Conservation (phyloP, 495 filamentous ascomycete genomes). For the Hypoxylon crocopeplum region DNA sequence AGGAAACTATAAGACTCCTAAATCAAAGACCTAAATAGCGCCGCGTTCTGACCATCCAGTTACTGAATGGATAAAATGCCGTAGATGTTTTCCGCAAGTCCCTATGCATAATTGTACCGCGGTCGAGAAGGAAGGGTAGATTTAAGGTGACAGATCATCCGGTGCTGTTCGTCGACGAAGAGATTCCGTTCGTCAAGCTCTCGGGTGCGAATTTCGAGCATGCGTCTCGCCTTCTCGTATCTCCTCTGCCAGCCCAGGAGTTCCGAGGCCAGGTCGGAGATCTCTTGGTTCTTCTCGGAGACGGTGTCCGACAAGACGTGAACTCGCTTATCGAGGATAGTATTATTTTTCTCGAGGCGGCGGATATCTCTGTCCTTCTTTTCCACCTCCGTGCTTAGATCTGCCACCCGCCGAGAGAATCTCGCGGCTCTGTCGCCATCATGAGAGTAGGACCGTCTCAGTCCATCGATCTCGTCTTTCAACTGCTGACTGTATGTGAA, state of each 20-base stretch:
- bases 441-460: conserved; percentile 16
- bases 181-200: conserved; percentile 18
- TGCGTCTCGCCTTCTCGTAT: conserved; percentile 1
- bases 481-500: conserved; percentile 23
- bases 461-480: conserved; percentile 13
- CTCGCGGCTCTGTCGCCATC: conserved; percentile 19
- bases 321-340: conserved; percentile 3
- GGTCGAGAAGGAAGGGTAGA: conserved; percentile 4
- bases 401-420: conserved; percentile 15
- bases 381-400: conserved; percentile 29
- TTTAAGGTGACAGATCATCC: conserved; percentile 7
- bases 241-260: background rate
- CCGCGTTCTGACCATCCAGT: background rate
- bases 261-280: background rate
- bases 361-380: conserved; percentile 18
- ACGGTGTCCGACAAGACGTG: conserved; percentile 27
- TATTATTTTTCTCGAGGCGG: conserved; percentile 22
- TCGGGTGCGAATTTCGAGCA: background rate
- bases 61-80: background rate
- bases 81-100: background rate
- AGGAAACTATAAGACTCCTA: background rate
- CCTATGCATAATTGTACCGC: conserved; percentile 10
- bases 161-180: conserved; percentile 18
- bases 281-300: conserved; percentile 4
- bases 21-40: background rate